Evolutionary conservation across 768 basidiomycete genomes (phyloP), one percentile per base, ranked within the genome.

Genomic region (Tricholoma bakamatsutake): DNA sequence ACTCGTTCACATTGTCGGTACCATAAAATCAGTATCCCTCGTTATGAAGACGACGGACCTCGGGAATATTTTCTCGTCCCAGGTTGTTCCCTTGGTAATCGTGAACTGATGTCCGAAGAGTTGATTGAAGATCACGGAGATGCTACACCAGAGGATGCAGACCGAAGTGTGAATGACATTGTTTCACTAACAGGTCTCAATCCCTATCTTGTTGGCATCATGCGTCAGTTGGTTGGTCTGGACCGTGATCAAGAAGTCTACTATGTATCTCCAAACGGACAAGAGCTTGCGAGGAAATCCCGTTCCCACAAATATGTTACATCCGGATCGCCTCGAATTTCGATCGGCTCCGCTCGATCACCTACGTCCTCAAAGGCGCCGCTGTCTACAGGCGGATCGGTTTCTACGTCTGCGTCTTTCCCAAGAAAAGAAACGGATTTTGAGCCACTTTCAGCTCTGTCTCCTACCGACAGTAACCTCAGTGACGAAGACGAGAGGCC

Each of bases 1-100:
- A 87, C 85, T 13, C 80, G 87, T 5, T 87, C 87, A 3, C 77
- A 87, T 52, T 88, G 87, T 60, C 81, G 82, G 39, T 88, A 82
- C 66, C 85, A 83, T 63, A 81, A 78, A 57, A 83, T 88, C 62
- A 84, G 82, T 59, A 65, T 88, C 18, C 84, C 84, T 1, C 71
- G 69, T 37, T 77, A 79, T 53, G 81, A 83, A 52, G 72, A 73
- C 30, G 52, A 53, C 15, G 77, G 78, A 4, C 75, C 73, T 31
- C 79, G 81, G 6, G 69, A 84, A n/a, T 76, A 62, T 59, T 88
- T 88, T 68, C 74, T 87, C 30, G 83, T 87, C 5, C 87, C 87
- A 0, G 84, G 84, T 1, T 88, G 87, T 60, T 80, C 85, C 6
- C 75, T 88, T 40, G 76, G 75, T 30, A 76, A 87, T 61, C 61